These are phyloP conservation scores for Choanephora cucurbitarum DNA, from an alignment of 371 early-diverging fungal genomes.

Conservation along the genomic window DNA sequence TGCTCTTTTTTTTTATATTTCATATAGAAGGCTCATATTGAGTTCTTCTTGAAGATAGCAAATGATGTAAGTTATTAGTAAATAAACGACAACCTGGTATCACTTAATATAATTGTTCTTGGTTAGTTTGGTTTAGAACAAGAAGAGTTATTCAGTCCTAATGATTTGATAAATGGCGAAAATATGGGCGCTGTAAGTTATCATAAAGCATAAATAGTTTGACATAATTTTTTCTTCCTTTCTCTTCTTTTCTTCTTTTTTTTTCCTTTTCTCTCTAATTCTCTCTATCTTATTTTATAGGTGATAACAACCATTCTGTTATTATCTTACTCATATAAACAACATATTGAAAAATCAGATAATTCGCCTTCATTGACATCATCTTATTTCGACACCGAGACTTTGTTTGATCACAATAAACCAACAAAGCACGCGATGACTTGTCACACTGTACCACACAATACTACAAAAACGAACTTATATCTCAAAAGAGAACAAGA, in stretches of 20 bases:
- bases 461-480: too few relatives aligned
- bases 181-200: slow-evolving; percentile 35
- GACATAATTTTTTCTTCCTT: slow-evolving; percentile 4
- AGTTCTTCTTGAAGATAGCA: slow-evolving; percentile 27
- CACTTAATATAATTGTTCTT: slow-evolving; percentile 2
- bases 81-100: background rate
- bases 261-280: background rate
- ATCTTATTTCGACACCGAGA: background rate
- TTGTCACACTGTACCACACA: too few relatives aligned
- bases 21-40: slow-evolving; percentile 27
- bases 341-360: slow-evolving; percentile 10
- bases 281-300: background rate
- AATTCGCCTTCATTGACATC: background rate
- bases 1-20: too few relatives aligned
- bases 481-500: too few relatives aligned
- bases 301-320: slow-evolving; percentile 17
- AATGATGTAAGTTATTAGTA: slow-evolving; percentile 21
- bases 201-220: background rate
- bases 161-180: slow-evolving; percentile 33
- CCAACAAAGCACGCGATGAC: background rate
- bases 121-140: slow-evolving; percentile 30
- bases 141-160: slow-evolving; percentile 28
- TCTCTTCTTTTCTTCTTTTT: slow-evolving; percentile 2
- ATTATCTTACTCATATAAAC: slow-evolving; percentile 16
- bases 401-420: slow-evolving; percentile 11